These are phyloP conservation scores for Leishmania tropica DNA, from an alignment of 208 protist genomes.

Conservation along the genomic window DNA sequence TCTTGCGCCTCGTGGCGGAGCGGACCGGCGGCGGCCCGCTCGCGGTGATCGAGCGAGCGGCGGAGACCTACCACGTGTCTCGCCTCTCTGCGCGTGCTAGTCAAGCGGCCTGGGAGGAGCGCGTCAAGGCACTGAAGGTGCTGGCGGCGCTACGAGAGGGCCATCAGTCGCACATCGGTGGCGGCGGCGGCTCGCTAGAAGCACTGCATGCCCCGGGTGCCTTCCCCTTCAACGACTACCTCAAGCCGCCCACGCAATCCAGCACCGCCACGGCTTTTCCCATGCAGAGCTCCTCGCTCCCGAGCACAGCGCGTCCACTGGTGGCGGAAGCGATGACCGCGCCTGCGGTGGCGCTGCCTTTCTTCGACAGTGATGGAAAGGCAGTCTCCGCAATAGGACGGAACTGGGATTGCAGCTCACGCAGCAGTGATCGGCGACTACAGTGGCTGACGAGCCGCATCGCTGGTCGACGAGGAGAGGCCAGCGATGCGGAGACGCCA, in stretches of 20 bases:
- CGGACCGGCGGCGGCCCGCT: constrained; percentile 61
- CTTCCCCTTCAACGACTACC: background rate
- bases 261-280: background rate
- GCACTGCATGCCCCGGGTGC: background rate
- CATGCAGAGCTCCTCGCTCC: background rate
- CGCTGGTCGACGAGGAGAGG: too few species aligned
- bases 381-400: constrained; percentile 9
- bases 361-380: constrained; percentile 25
- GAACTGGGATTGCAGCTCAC: constrained; percentile 6
- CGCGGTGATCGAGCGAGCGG: constrained; percentile 77
- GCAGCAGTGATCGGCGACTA: constrained; percentile 25
- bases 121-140: constrained; percentile 29
- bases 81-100: constrained; percentile 28
- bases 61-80: constrained; percentile 78
- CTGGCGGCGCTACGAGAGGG: constrained; percentile 27
- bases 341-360: constrained; percentile 22
- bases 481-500: background rate
- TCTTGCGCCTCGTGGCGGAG: constrained; percentile 94
- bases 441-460: constrained; percentile 24
- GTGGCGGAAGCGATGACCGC: background rate
- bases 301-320: background rate
- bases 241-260: background rate
- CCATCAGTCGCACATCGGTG: constrained; percentile 1
- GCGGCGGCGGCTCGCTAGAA: background rate
- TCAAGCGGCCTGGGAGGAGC: constrained; percentile 22